Conservation (phyloP, 176 grass and related monocot species). For the Triticum urartu region DNA sequence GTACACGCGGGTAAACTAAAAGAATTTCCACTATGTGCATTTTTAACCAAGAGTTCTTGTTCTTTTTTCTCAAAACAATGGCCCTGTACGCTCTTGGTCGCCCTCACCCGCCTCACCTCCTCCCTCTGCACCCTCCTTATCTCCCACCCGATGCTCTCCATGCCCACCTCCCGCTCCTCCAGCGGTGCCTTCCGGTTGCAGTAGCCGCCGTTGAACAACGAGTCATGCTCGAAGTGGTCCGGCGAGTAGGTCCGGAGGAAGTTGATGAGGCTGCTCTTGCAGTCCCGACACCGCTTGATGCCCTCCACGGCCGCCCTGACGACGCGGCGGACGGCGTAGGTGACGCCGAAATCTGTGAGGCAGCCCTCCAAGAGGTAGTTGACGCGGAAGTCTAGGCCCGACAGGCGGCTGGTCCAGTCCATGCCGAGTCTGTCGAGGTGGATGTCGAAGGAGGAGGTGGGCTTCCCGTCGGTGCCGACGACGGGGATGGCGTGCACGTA, state of each 20-base stretch:
- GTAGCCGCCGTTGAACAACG: conserved; percentile 61
- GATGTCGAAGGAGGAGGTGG: conserved; percentile 49
- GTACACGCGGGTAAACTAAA: no score
- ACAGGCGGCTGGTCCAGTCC: conserved; percentile 44
- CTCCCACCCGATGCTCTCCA: conserved; percentile 34
- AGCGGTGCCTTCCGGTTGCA: conserved; percentile 55
- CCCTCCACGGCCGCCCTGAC: conserved; percentile 39
- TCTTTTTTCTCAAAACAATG: no score
- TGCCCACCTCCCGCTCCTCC: conserved; percentile 23
- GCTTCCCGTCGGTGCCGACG: conserved; percentile 20
- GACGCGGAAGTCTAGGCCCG: conserved; percentile 41
- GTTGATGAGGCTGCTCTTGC: conserved; percentile 24
- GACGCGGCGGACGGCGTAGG: conserved; percentile 34
- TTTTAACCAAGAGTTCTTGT: no score
- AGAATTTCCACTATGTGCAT: no score
- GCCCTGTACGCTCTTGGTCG: background rate
- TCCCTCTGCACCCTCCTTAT: conserved; percentile 51
- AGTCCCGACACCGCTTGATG: conserved; percentile 30
- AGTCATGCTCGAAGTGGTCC: conserved; percentile 65
- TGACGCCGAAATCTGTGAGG: conserved; percentile 22
- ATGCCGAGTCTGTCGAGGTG: conserved; percentile 60
- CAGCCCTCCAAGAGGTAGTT: conserved; percentile 51
- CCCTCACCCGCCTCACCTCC: conserved; percentile 43
- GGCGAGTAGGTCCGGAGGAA: conserved; percentile 56
- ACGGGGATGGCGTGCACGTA: conserved; percentile 35